Conservation (phyloP, 2,329 filamentous ascomycete species). For the Hypoxylon sp. region DNA sequence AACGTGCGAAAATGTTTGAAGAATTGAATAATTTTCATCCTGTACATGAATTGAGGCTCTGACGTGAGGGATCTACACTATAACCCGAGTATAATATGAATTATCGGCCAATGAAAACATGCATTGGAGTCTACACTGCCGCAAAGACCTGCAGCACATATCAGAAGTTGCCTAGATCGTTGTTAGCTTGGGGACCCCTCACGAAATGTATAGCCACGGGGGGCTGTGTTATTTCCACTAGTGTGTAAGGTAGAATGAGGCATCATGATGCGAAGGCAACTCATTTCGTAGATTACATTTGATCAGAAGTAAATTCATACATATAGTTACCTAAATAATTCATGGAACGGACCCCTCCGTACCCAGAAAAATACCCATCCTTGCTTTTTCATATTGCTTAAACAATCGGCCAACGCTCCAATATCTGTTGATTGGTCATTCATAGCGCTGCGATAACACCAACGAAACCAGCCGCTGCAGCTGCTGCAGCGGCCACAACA, state of each 20-base stretch:
- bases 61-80: slow-evolving; percentile 1
- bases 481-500: slow-evolving; percentile 25
- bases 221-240: not conserved
- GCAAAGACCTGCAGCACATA: not conserved
- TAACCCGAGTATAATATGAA: not conserved
- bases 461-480: slow-evolving; percentile 25
- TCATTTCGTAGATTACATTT: not conserved
- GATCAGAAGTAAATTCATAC: not conserved
- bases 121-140: not conserved
- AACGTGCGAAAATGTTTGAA: not conserved
- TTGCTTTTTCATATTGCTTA: not conserved
- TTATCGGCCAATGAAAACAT: not conserved
- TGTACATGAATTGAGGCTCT: not conserved
- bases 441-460: slow-evolving; percentile 16
- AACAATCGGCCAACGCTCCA: not conserved
- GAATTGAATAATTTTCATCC: not conserved
- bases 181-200: not conserved
- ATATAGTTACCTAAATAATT: not conserved
- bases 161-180: not conserved
- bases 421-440: slow-evolving; percentile 1
- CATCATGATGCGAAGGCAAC: not conserved
- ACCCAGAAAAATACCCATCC: not conserved
- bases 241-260: not conserved
- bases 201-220: slow-evolving; percentile 4
- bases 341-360: not conserved